Evolutionary conservation across 1,139 yeast genomes (phyloP), one percentile per base, ranked within the genome.

Genomic region (Debaryomyces sp.): DNA sequence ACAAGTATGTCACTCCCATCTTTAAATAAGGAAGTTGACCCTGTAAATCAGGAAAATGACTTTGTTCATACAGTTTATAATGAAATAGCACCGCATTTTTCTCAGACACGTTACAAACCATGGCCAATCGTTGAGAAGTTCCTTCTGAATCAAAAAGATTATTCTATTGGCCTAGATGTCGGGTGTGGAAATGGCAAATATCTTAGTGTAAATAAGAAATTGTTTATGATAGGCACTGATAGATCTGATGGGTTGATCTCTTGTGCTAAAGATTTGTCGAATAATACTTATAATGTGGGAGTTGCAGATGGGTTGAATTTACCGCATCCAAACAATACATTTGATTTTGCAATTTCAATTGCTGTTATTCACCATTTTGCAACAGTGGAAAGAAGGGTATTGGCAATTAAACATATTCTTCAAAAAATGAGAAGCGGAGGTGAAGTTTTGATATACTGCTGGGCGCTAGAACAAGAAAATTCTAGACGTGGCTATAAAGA

Each of bases 101-200:
- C 98, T 2, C 86, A 87, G 56, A 94, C 99, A 0, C 72, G 99
- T 37, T 94, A 91, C 68, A 92, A 89, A 71, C 98, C 98, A 24
- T 94, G 99, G 99, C 99, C 99, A 5, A 85, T 91, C 13, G 99
- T 95, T 15, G 89, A 88, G 48, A 69, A 75, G 53, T 94, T 87
- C 62, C 70, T 94, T 43, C 63, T 59, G 18, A 58, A 54, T 6
- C 67, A 71, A 46, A 48, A 57, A 2, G 68, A 68, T 34, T 67
- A 71, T 50, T 61, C 77, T 1, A 41, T 81, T 2, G 86, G 86
- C 3, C 61, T 81, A 27, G 95, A 88, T 64, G 89, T 94, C 15
- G 99, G 99, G 0, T 94, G 98, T 66, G 99, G 99, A 2, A 94
- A 95, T 62, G 99, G 99, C 9, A 94, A 94, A 62, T 94, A 95